Evolutionary conservation across 2,329 filamentous ascomycete genomes (phyloP), one percentile per base, ranked within the genome.

Genomic region (Onygenales sp.): DNA sequence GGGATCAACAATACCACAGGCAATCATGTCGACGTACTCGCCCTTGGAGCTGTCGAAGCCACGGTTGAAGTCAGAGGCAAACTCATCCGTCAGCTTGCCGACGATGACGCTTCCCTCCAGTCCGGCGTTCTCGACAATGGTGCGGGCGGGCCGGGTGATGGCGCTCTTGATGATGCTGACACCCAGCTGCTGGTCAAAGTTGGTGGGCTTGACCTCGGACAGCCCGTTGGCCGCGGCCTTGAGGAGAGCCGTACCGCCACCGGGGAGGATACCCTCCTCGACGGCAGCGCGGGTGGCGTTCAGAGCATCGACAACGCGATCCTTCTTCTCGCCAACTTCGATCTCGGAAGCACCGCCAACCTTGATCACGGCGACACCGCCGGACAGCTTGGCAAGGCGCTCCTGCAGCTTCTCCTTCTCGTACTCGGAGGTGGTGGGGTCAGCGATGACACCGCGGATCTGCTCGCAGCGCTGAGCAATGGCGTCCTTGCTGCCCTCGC

Each of bases 391-490:
- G 64, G 93, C 93, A 58, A 98, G 88, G 78, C 93, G 93, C 81
- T 98, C 93, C 79, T 97, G 93, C 61, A 98, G 89, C 85, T 98
- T 98, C 87, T 98, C 93, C 84, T 96, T 97, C 84, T 98, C 93
- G 78, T 98, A 98, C 69, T 98, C 93, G 48, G 91, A 96, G 60
- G 93, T 98, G 64, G 82, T 85, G 61, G 92, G 87, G 78, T 98
- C 93, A 58, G 79, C 81, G 79, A 96, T 95, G 75, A 97, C 90
- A 63, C 92, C 91, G 64, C 93, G 91, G 75, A 98, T 98, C 81
- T 98, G 93, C 78, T 98, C 93, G 77, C 93, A 97, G 71, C 93
- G 88, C 81, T 96, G 90, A 60, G 87, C 76, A 66, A 98, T 94
- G 61, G 81, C 73, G 69, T 98, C 93, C 82, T 97, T 96, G 85